These are phyloP conservation scores for Fusarium pininemorale DNA, from an alignment of 2,329 filamentous ascomycete species.

Conservation along the genomic window DNA sequence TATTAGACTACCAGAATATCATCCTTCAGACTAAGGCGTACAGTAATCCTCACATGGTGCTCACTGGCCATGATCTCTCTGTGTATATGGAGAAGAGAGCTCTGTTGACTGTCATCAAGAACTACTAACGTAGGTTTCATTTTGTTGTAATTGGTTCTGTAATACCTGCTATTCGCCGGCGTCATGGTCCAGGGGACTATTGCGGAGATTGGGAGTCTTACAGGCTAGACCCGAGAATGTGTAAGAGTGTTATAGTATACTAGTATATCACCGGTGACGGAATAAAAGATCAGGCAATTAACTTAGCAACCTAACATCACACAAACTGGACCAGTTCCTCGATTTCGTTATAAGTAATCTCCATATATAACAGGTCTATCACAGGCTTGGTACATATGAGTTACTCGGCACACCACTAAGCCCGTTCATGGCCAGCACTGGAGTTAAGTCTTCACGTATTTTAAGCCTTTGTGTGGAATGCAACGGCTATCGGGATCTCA, in stretches of 20 bases:
- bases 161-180: accelerated
- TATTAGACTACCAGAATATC: neutral
- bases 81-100: neutral
- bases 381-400: accelerated
- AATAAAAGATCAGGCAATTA: accelerated
- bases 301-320: neutral
- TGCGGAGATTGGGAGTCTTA: accelerated
- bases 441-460: accelerated
- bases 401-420: neutral
- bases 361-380: accelerated
- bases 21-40: neutral
- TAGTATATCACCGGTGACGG: accelerated
- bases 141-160: no score
- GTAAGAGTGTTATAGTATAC: accelerated
- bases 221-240: accelerated
- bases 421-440: accelerated
- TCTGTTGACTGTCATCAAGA: neutral
- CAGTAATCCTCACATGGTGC: neutral
- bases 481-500: neutral
- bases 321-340: accelerated
- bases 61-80: neutral
- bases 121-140: neutral
- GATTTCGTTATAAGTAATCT: accelerated
- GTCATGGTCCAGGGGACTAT: accelerated
- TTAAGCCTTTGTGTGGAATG: neutral